Conservation (phyloP, 768 basidiomycete species). For the Phylloporus sp. region DNA sequence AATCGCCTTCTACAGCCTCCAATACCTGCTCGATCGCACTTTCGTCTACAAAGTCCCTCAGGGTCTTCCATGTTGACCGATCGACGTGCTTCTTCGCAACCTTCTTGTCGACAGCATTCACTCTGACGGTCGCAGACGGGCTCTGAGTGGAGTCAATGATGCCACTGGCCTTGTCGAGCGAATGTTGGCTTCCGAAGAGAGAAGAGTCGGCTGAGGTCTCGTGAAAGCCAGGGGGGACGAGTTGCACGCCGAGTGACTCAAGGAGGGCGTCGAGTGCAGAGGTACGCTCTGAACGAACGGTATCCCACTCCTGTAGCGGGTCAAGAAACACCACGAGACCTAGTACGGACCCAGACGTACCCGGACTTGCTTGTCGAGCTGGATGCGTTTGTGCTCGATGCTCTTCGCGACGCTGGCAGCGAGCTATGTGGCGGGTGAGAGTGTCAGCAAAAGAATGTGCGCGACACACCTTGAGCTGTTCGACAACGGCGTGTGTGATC, state of each 20-base stretch:
- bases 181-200: slow-evolving; percentile 75
- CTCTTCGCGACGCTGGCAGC: slow-evolving; percentile 70
- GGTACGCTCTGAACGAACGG: slow-evolving; percentile 52
- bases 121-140: slow-evolving; percentile 31
- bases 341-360: slow-evolving; percentile 34
- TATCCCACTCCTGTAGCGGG: slow-evolving; percentile 64
- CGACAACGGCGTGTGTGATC: slow-evolving; percentile 68
- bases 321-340: neutral
- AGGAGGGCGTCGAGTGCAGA: slow-evolving; percentile 65
- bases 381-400: slow-evolving; percentile 66
- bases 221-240: slow-evolving; percentile 78
- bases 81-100: slow-evolving; percentile 32
- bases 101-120: slow-evolving; percentile 17
- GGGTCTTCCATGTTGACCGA: slow-evolving; percentile 69
- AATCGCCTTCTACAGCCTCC: slow-evolving; percentile 69
- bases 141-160: slow-evolving; percentile 38
- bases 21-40: slow-evolving; percentile 72
- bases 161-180: slow-evolving; percentile 38
- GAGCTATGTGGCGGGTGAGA: slow-evolving; percentile 43
- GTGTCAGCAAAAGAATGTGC: neutral
- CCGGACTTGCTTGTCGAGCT: slow-evolving; percentile 57
- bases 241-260: slow-evolving; percentile 66
- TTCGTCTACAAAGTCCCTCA: slow-evolving; percentile 85
- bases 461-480: slow-evolving; percentile 63
- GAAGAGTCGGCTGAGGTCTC: slow-evolving; percentile 63